Conservation (phyloP, 106 monocot species). For the Dendrobium nobile region DNA sequence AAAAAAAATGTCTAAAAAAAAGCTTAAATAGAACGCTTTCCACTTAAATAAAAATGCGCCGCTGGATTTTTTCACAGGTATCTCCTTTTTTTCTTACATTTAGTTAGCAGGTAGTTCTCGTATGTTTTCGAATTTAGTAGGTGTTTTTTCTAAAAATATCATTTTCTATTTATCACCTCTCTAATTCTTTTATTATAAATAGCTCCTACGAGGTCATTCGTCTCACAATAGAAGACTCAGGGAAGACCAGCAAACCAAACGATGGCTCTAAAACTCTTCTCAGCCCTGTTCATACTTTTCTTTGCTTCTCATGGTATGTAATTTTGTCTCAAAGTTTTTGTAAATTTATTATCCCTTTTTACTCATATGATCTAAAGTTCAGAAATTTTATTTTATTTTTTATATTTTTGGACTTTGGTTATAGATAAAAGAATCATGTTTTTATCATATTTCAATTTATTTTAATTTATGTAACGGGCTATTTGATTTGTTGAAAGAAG, state of each 20-base stretch:
- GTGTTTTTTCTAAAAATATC: too few relatives aligned
- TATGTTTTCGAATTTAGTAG: too few relatives aligned
- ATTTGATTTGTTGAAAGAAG: neutral
- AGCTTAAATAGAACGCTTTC: too few relatives aligned
- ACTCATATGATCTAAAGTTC: neutral
- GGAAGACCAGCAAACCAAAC: neutral
- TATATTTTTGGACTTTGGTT: neutral
- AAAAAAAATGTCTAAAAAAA: too few relatives aligned
- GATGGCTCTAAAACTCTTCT: neutral
- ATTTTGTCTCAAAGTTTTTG: neutral
- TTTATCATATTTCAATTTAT: neutral
- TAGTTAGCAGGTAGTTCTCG: too few relatives aligned
- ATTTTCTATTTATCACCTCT: too few relatives aligned
- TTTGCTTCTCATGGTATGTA: neutral
- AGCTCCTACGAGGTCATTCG: neutral
- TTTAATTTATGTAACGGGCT: neutral
- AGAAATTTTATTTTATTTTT: neutral
- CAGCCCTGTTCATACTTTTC: neutral
- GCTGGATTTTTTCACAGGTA: too few relatives aligned
- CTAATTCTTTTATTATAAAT: neutral
- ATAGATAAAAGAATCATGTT: too few relatives aligned
- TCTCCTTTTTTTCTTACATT: too few relatives aligned
- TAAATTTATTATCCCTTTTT: neutral
- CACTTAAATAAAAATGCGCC: too few relatives aligned
- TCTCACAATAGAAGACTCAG: neutral